These are phyloP conservation scores for Blastobotrys peoriensis DNA, from an alignment of 805 yeast species.

Conservation along the genomic window DNA sequence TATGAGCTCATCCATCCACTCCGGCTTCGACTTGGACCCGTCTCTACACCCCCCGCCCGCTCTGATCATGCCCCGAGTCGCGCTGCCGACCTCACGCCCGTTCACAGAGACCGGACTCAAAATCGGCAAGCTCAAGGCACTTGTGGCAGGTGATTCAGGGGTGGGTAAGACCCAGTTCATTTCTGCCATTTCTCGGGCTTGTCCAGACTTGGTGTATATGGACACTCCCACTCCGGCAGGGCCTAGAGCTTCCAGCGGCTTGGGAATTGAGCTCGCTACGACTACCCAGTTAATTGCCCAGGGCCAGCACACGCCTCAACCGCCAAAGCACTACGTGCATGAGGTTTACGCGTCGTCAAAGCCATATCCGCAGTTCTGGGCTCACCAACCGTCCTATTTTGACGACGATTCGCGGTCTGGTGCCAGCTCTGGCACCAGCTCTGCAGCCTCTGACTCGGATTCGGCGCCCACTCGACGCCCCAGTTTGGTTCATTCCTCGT, in stretches of 20 bases:
- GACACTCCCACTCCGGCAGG: slow-evolving; percentile 12
- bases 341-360: slow-evolving; percentile 22
- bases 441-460: slow-evolving; percentile 1
- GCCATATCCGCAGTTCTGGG: slow-evolving; percentile 20
- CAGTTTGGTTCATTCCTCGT: slow-evolving; percentile 14
- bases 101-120: slow-evolving; percentile 21
- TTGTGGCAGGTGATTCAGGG: slow-evolving; percentile 88
- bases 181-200: slow-evolving; percentile 72
- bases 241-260: background rate
- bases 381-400: background rate
- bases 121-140: slow-evolving; percentile 23
- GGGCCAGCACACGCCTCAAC: slow-evolving; percentile 2
- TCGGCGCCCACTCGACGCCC: slow-evolving; percentile 6
- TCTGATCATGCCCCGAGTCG: slow-evolving; percentile 22
- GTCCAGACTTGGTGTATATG: slow-evolving; percentile 21
- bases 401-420: background rate
- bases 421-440: background rate
- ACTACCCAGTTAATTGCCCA: slow-evolving; percentile 2
- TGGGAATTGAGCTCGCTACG: background rate
- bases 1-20: background rate
- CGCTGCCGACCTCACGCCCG: slow-evolving; percentile 19
- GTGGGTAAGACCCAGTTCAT: slow-evolving; percentile 80
- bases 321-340: slow-evolving; percentile 4
- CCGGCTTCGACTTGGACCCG: background rate
- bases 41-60: background rate